phyloP scores from a whole-genome alignment of 352 stramenopile species.

The Globisporangium paddicum region DNA sequence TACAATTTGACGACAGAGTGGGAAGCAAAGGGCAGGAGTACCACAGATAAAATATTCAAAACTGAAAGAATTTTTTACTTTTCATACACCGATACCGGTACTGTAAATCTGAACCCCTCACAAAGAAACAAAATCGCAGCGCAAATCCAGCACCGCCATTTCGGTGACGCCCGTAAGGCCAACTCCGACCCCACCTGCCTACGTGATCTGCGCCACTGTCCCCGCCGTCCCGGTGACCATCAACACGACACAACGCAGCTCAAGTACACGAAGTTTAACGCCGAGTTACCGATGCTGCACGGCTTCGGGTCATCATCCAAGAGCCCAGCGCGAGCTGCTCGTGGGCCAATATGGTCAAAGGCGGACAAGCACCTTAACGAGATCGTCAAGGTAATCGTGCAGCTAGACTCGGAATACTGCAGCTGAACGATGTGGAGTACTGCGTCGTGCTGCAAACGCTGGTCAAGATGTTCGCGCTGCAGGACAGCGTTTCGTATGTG shows the following conservation, averaged over 20 bases:
- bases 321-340: background rate
- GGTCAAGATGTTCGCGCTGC: conserved; percentile 32
- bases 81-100: too few relatives aligned
- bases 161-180: too few relatives aligned
- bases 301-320: background rate
- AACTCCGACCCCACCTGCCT: too few relatives aligned
- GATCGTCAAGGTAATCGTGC: conserved; percentile 40
- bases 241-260: background rate
- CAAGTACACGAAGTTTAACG: background rate
- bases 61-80: too few relatives aligned
- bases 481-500: conserved; percentile 51
- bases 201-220: too few relatives aligned
- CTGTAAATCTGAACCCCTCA: too few relatives aligned
- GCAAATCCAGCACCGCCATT: too few relatives aligned
- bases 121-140: too few relatives aligned
- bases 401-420: conserved; percentile 58
- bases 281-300: background rate
- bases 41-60: too few relatives aligned
- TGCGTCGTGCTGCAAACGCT: conserved; percentile 43
- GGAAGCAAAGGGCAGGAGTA: too few relatives aligned
- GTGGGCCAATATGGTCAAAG: background rate
- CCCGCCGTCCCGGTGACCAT: too few relatives aligned
- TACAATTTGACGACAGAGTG: too few relatives aligned
- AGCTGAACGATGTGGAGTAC: conserved; percentile 61
- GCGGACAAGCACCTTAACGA: conserved; percentile 3